Conservation (phyloP, 2,329 filamentous ascomycete species). For the Stagonosporopsis chrysanthemi region DNA sequence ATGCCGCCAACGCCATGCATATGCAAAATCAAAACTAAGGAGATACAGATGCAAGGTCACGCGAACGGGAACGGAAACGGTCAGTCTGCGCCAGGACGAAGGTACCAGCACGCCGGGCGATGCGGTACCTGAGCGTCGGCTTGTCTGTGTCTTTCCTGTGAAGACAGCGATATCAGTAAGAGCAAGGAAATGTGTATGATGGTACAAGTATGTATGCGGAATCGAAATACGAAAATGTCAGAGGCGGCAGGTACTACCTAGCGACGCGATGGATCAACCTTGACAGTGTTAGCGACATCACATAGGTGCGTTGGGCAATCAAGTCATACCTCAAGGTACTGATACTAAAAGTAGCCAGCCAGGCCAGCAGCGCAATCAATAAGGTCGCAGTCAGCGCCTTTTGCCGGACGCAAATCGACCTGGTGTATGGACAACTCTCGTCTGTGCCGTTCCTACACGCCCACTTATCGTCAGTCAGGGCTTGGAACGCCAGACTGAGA, state of each 20-base stretch:
- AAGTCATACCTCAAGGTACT: slow-evolving; percentile 60
- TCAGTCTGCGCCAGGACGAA: slow-evolving; percentile 18
- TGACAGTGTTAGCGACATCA: slow-evolving; percentile 17
- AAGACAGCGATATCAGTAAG: slow-evolving; percentile 15
- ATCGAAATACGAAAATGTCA: background rate
- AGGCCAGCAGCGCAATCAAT: slow-evolving; percentile 82
- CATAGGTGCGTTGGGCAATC: background rate
- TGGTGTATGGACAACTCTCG: slow-evolving; percentile 38
- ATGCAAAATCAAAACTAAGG: slow-evolving; percentile 21
- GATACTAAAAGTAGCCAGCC: slow-evolving; percentile 87
- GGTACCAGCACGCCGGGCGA: slow-evolving; percentile 14
- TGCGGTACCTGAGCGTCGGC: slow-evolving; percentile 19
- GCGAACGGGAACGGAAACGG: slow-evolving; percentile 17
- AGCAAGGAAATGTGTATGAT: slow-evolving; percentile 12
- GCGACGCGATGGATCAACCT: slow-evolving; percentile 42
- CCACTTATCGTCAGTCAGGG: slow-evolving; percentile 70
- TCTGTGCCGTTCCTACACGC: slow-evolving; percentile 48
- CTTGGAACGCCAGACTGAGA: slow-evolving; percentile 86
- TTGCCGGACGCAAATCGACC: slow-evolving; percentile 66
- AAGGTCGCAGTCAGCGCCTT: slow-evolving; percentile 80
- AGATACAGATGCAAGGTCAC: slow-evolving; percentile 17
- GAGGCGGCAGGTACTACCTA: slow-evolving; percentile 28
- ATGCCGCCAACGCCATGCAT: slow-evolving; percentile 18
- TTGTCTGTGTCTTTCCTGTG: slow-evolving; percentile 18
- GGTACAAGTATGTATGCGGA: slow-evolving; percentile 9